Percentiles rank a stretch among this genome's conserved stretches.
phyloP scores from a whole-genome alignment of 2,329 filamentous ascomycete species.

The Calonectria henricotiae region DNA sequence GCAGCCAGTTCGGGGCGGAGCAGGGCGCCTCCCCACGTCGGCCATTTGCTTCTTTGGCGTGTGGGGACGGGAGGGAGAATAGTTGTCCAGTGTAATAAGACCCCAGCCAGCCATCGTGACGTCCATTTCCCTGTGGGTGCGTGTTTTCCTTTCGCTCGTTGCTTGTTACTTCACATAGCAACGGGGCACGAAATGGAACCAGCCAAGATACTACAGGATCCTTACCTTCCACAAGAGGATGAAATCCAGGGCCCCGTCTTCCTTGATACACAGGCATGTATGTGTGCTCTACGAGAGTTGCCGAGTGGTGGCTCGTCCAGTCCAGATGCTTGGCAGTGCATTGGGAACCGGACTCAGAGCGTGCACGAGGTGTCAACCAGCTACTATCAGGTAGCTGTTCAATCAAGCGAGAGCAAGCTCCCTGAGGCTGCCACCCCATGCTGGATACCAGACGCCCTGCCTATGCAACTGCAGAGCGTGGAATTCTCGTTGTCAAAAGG shows the following conservation, averaged over 20 bases:
- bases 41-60: neutral
- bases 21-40: neutral
- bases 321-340: constrained; percentile 62
- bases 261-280: constrained; percentile 60
- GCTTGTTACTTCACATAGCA: neutral
- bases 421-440: constrained; percentile 61
- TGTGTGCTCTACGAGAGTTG: constrained; percentile 57
- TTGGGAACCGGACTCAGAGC: constrained; percentile 62
- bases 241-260: constrained; percentile 57
- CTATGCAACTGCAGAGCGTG: constrained; percentile 60
- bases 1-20: neutral
- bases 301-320: constrained; percentile 40
- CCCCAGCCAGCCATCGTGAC: neutral
- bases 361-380: constrained; percentile 59
- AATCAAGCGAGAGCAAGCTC: constrained; percentile 49
- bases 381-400: constrained; percentile 57
- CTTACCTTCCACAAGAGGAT: constrained; percentile 56
- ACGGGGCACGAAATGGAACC: constrained; percentile 34
- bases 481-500: constrained; percentile 58
- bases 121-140: neutral
- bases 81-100: neutral
- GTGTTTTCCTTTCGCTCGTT: no score
- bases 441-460: constrained; percentile 59
- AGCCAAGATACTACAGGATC: constrained; percentile 57
- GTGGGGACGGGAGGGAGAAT: neutral